Evolutionary conservation across 176 grass and related monocot species (phyloP).

Genomic region (Secale cereale): DNA sequence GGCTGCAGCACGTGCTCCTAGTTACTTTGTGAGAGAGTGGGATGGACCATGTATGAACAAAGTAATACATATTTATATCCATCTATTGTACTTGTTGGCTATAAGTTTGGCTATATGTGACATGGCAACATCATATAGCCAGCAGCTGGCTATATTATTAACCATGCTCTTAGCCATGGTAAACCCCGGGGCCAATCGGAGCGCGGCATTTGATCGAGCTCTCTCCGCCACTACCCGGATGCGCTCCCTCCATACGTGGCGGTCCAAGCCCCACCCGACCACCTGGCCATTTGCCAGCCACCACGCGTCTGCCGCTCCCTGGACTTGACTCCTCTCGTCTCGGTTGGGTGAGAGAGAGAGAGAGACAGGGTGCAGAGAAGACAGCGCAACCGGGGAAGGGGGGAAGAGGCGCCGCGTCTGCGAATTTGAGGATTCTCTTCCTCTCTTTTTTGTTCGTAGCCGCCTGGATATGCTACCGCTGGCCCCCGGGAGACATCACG

Average conservation of each 20-base stretch:
- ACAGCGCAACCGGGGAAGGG: neutral
- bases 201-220: constrained; percentile 50
- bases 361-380: neutral
- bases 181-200: constrained; percentile 16
- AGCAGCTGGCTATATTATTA: no score
- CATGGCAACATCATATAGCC: no score
- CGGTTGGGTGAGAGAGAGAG: neutral
- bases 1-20: no score
- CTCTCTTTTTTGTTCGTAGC: neutral
- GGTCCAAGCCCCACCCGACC: neutral
- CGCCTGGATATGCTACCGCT: constrained; percentile 11
- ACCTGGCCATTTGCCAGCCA: neutral
- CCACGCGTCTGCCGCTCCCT: constrained; percentile 22
- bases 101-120: no score
- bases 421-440: neutral
- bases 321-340: neutral
- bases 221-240: constrained; percentile 47
- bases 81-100: no score
- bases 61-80: no score
- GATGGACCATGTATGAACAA: no score
- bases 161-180: no score
- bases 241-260: constrained; percentile 50
- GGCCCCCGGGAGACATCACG: neutral
- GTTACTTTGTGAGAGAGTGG: no score
- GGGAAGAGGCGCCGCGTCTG: constrained; percentile 13